Evolutionary conservation across 176 grass and related monocot genomes (phyloP).

Genomic region (Elymus sibiricus): DNA sequence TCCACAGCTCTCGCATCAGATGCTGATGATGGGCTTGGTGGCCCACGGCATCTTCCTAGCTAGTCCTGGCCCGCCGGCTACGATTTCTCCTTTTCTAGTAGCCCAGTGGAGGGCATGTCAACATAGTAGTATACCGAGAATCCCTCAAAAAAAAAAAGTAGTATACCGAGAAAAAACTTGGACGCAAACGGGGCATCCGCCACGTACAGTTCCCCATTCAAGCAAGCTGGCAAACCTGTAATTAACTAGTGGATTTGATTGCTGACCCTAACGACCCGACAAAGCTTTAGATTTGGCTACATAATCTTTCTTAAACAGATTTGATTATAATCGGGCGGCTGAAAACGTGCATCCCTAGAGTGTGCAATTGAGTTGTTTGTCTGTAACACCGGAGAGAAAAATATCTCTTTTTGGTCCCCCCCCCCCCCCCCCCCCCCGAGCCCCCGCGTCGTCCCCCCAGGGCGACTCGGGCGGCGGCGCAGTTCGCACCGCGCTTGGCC

Average conservation of each 20-base stretch:
- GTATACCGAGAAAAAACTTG: not conserved
- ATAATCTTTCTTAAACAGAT: no score
- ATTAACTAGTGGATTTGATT: not conserved
- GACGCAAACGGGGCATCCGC: no score
- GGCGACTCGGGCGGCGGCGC: no score
- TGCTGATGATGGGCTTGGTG: not conserved
- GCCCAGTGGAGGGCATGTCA: conserved; percentile 13
- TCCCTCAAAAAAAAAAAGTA: not conserved
- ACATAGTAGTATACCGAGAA: not conserved
- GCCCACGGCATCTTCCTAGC: not conserved
- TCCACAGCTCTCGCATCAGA: conserved; percentile 17
- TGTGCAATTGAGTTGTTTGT: no score
- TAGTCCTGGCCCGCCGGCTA: not conserved
- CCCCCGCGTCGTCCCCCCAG: no score
- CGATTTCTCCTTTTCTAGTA: not conserved
- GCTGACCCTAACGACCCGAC: not conserved
- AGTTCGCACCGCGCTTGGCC: no score
- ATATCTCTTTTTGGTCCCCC: no score
- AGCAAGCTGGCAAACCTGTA: not conserved
- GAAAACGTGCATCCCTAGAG: no score
- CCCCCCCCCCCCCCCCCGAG: no score
- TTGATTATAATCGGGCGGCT: no score
- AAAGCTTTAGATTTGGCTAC: not conserved
- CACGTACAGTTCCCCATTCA: not conserved
- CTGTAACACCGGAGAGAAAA: no score